Base-by-base conservation (phyloP, 2,329 filamentous ascomycete species). In the Neofusicoccum umdonicola region DNA sequence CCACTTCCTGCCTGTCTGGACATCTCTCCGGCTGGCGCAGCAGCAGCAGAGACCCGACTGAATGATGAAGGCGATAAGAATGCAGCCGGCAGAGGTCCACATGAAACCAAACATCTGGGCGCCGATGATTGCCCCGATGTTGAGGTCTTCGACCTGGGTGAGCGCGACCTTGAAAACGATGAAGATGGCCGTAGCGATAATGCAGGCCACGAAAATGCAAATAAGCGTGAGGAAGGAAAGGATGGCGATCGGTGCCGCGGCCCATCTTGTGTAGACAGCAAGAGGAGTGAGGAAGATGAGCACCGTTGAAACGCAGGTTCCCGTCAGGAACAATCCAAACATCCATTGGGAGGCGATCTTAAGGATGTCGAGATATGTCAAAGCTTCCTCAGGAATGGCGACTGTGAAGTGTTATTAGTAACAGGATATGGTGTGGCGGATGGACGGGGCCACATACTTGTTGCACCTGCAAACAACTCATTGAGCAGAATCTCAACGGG, bases 271-370 rank as follows among this genome's bases (percentile, higher is more conserved):
- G 72, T 78, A 81, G 69, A 83, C 68, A 60, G 77, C 89, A 69
- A 79, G 82, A 71, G 74, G 90, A 77, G 77, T 78, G 64, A 89
- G 69, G 73, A 93, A 85, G 66, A 95, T 86, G 69, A 93, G 85
- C 69, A 93, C 73, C 72, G 91, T 89, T 74, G 87, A 87, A 72
- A 96, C 81, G 70, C 89, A 82, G 48, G 87, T 83, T 57, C 87
- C 89, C 7, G 88, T 83, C 56, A 97, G 80, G 83, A 96, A 97
- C 77, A 94, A 89, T 67, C 86, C 90, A 73, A 96, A 97, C 93
- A 97, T 97, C 84, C 90, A 86, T 72, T 91, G 85, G 8, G 90
- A 94, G 52, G 88, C 90, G 65, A 89, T 83, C 63, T 85, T 85
- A 69, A 96, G 88, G 65, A 97, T 85, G 66, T 84, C 82, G 57